Conservation (phyloP, 1,284 basidiomycete genomes). For the Rhodotorula sp. region DNA sequence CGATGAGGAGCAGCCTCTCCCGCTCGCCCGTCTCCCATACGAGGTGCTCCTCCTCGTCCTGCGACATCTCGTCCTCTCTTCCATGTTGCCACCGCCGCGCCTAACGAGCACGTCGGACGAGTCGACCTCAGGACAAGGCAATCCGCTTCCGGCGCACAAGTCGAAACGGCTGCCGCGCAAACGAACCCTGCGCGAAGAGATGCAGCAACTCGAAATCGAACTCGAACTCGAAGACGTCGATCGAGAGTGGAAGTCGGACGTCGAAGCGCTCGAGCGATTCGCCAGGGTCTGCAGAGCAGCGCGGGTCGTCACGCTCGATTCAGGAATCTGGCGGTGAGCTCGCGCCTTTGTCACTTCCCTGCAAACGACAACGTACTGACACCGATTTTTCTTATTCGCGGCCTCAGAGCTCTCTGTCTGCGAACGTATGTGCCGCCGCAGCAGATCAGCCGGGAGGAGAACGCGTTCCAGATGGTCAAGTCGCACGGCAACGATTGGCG, state of each 20-base stretch:
- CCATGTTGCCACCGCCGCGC: conserved; percentile 28
- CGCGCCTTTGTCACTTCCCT: not conserved
- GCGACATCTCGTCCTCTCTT: conserved; percentile 26
- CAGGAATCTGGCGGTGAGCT: conserved; percentile 32
- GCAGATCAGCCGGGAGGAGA: conserved; percentile 32
- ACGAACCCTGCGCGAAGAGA: conserved; percentile 27
- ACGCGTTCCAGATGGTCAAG: conserved; percentile 14
- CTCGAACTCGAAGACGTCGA: conserved; percentile 23
- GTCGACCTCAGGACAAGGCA: not conserved
- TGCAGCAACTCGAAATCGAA: conserved; percentile 20
- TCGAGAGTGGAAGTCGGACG: conserved; percentile 33
- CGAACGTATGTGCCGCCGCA: conserved; percentile 38
- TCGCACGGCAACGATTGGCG: conserved; percentile 42
- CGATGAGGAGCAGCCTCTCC: conserved; percentile 30
- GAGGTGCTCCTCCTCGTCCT: conserved; percentile 38
- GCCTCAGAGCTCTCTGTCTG: conserved; percentile 18
- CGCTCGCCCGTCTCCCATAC: conserved; percentile 23
- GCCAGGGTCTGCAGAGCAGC: conserved; percentile 26
- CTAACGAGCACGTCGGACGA: not conserved
- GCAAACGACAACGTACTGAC: not conserved
- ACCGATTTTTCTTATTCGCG: too few relatives aligned
- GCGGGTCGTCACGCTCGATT: conserved; percentile 38
- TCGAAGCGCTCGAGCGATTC: conserved; percentile 40
- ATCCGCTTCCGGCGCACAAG: not conserved
- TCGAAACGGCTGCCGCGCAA: not conserved